Evolutionary conservation across 257 asterid species (phyloP).

Genomic region (Apocynum venetum): DNA sequence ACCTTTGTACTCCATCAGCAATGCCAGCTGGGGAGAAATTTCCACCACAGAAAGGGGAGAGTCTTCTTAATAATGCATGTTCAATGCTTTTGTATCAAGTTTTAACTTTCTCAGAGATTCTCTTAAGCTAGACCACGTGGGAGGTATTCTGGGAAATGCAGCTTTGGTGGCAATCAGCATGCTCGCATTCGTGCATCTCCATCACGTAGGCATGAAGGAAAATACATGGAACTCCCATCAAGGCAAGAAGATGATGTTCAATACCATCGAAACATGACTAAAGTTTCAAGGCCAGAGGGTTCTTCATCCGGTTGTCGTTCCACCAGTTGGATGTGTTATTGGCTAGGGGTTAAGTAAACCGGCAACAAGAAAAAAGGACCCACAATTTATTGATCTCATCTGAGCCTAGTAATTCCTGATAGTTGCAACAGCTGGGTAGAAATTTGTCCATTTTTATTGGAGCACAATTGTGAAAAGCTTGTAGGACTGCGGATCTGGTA

Average conservation of each 20-base stretch:
- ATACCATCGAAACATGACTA: constrained; percentile 40
- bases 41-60: constrained; percentile 30
- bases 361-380: neutral
- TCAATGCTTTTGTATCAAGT: constrained; percentile 49
- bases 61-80: constrained; percentile 41
- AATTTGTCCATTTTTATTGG: neutral
- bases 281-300: constrained; percentile 31
- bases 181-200: constrained; percentile 72
- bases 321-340: constrained; percentile 63
- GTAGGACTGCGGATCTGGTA: constrained; percentile 2
- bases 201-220: constrained; percentile 51
- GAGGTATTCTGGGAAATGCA: constrained; percentile 83
- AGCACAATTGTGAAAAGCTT: constrained; percentile 8
- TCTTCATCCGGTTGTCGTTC: constrained; percentile 28
- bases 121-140: constrained; percentile 61
- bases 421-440: neutral
- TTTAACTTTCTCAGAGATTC: constrained; percentile 48
- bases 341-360: constrained; percentile 67
- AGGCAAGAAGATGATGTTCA: constrained; percentile 33
- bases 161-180: constrained; percentile 87
- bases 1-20: constrained; percentile 41
- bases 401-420: neutral
- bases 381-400: neutral
- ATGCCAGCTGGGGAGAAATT: constrained; percentile 33
- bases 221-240: constrained; percentile 30